phyloP scores from a whole-genome alignment of 495 filamentous ascomycete species.

The Penicillium cataractarum region DNA sequence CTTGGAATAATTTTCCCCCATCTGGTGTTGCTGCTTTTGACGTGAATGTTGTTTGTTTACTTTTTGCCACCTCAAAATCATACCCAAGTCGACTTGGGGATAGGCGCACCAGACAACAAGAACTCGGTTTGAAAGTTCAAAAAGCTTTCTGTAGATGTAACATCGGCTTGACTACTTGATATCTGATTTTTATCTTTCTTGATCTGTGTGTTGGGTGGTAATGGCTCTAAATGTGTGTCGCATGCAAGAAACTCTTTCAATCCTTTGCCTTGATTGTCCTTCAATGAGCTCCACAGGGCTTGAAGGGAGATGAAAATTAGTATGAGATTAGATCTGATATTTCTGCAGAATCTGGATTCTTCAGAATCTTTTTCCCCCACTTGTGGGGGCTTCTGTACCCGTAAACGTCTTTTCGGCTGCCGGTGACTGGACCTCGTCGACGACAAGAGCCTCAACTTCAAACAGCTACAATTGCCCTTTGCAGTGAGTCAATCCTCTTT shows the following conservation, averaged over 20 bases:
- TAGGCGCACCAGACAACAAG: neutral
- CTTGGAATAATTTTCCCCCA: neutral
- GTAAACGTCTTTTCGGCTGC: neutral
- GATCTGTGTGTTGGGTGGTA: neutral
- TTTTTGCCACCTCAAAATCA: neutral
- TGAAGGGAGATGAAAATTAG: neutral
- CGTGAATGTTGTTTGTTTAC: neutral
- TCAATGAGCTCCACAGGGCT: neutral
- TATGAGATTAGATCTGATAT: neutral
- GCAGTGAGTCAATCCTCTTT: neutral
- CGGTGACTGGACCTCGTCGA: neutral
- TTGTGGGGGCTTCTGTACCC: neutral
- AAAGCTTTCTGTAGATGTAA: neutral
- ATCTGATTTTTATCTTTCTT: neutral
- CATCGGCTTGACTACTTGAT: neutral
- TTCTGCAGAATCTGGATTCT: neutral
- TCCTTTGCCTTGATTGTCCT: neutral
- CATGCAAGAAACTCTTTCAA: neutral
- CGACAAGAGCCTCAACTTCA: neutral
- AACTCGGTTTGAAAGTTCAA: neutral
- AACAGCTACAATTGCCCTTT: neutral
- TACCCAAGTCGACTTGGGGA: neutral
- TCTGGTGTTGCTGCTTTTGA: neutral
- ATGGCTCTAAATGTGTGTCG: neutral
- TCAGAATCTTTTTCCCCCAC: conserved; percentile 1